These are phyloP conservation scores for Xanthoceras sorbifolium DNA, from an alignment of 345 rosid genomes.

Conservation along the genomic window DNA sequence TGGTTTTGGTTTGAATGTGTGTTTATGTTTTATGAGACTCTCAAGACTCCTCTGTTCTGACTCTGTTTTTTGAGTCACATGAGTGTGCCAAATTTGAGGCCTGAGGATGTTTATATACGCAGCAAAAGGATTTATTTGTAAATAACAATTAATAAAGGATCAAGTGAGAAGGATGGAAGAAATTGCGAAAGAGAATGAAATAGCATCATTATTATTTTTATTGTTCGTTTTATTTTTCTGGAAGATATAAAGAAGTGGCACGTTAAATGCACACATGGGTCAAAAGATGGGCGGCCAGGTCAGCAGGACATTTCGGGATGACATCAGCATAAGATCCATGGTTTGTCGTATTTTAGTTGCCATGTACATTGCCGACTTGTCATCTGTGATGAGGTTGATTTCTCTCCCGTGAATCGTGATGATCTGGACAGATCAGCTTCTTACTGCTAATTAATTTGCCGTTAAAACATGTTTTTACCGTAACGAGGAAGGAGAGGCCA, in stretches of 20 bases:
- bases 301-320: conserved; percentile 1
- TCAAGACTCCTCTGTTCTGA: not conserved
- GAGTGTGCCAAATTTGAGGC: conserved; percentile 19
- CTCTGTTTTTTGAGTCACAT: not conserved
- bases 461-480: not conserved
- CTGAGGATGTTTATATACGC: conserved; percentile 31
- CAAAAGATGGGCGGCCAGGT: conserved; percentile 39
- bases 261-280: conserved; percentile 36
- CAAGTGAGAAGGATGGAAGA: not conserved
- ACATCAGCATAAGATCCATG: conserved; percentile 20
- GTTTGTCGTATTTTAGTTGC: conserved; percentile 15
- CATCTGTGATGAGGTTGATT: conserved; percentile 15
- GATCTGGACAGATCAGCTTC: conserved; percentile 19
- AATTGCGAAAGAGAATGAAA: not conserved
- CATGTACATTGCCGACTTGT: conserved; percentile 18
- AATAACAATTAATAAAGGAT: not conserved
- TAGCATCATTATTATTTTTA: conserved; percentile 4
- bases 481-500: no score
- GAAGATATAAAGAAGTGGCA: not conserved
- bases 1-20: not conserved
- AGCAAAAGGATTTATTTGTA: not conserved
- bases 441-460: not conserved
- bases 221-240: not conserved
- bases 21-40: not conserved
- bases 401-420: not conserved